These are phyloP conservation scores for Chlorella sp. DNA, from an alignment of 139 green algal genomes.

Conservation along the genomic window DNA sequence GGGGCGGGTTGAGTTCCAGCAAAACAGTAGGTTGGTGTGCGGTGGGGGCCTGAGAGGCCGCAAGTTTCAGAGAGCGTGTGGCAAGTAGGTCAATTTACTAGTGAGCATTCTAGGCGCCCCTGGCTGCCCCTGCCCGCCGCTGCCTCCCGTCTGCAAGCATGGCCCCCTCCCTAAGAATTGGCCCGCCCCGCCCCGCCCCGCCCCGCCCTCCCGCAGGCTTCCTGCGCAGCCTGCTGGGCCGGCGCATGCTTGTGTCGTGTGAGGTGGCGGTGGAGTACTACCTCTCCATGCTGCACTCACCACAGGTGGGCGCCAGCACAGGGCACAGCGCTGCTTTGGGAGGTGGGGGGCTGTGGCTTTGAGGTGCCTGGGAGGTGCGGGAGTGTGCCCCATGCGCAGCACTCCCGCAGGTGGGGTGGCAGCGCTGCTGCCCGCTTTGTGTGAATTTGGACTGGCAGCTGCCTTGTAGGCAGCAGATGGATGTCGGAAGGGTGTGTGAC, in stretches of 20 bases:
- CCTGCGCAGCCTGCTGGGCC: constrained; percentile 51
- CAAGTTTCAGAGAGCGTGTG: neutral
- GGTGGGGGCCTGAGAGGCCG: neutral
- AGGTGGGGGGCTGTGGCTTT: neutral
- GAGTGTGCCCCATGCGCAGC: too few relatives aligned
- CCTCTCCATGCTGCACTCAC: constrained; percentile 68
- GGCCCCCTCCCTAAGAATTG: neutral
- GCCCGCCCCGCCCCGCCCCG: neutral
- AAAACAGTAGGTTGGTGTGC: too few relatives aligned
- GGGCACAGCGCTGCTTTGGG: neutral
- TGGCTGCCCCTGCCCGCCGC: too few relatives aligned
- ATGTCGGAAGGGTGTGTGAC: too few relatives aligned
- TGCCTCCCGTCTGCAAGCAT: neutral
- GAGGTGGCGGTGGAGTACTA: constrained; percentile 88
- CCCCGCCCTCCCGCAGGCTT: constrained; percentile 15
- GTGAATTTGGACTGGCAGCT: neutral
- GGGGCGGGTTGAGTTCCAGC: neutral
- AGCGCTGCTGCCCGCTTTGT: too few relatives aligned
- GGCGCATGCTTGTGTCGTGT: constrained; percentile 66
- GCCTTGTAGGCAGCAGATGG: neutral
- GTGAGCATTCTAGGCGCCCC: too few relatives aligned
- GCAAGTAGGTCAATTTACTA: too few relatives aligned
- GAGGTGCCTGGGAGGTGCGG: too few relatives aligned
- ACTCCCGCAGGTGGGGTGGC: too few relatives aligned
- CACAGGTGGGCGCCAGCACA: constrained; percentile 44